These are phyloP conservation scores for Cucumis hystrix DNA, from an alignment of 306 rosid genomes.

Conservation along the genomic window DNA sequence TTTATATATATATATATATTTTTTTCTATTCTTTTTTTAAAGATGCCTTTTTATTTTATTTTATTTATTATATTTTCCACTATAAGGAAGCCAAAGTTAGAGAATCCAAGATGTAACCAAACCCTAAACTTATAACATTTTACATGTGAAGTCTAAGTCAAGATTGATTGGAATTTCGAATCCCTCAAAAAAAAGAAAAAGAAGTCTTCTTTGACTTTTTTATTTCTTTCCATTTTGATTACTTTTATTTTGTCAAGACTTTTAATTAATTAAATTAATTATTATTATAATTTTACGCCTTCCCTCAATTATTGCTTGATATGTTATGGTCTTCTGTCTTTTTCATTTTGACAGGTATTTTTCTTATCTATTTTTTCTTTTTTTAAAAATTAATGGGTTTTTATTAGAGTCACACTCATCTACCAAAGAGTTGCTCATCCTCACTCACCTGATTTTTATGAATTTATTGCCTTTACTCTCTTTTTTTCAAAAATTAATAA, in stretches of 20 bases:
- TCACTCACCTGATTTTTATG: not conserved
- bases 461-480: not conserved
- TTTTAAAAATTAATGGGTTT: not conserved
- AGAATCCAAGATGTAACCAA: conserved; percentile 3
- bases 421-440: not conserved
- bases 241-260: not conserved
- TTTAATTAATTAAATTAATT: not conserved
- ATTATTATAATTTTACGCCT: not conserved
- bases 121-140: not conserved
- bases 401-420: not conserved
- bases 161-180: not conserved
- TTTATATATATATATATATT: too few relatives aligned
- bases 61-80: not conserved
- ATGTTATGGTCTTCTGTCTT: not conserved
- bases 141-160: not conserved
- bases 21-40: not conserved
- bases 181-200: not conserved
- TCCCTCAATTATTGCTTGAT: not conserved
- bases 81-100: not conserved
- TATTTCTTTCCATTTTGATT: not conserved
- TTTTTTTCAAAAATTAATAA: not conserved
- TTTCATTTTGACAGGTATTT: not conserved
- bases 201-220: not conserved
- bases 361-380: not conserved
- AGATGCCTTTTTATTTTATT: not conserved